Base-by-base conservation (phyloP, 805 yeast species). In the Candida arabinofermentans region DNA sequence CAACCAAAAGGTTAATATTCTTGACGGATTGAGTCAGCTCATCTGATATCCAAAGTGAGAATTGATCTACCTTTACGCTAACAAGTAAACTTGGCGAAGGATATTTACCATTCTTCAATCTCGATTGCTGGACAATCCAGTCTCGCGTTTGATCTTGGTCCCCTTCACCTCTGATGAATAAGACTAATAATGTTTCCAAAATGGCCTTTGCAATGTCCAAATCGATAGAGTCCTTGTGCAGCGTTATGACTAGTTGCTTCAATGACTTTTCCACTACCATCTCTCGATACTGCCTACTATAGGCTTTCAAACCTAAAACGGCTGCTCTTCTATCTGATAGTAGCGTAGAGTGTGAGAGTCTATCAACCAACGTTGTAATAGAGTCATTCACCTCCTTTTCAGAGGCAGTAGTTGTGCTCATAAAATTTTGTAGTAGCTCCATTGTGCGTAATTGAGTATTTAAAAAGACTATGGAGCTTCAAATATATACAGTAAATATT, bases 41-140 rank as follows among this genome's bases (percentile, higher is more conserved):
- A 63, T 93, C 99, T 0, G 98, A 88, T 24, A 93, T 86, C 96
- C 97, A 90, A 42, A 90, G 65, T 0, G 96, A 86, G 50, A 93
- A 86, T 55, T 88, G 95, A 58, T 90, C 98, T 10, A 79, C 76
- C 4, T 69, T 64, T 3, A 72, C 60, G 45, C 75, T 75, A 37
- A 74, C 79, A 61, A 75, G 64, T 22, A 79, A 66, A 16, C 81
- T 64, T 3, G 93, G 93, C 2, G 89, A 80, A 0, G 90, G 87
- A 50, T 84, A 85, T 54, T 83, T 83, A 10, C 91, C 91, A 63
- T 83, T 82, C 55, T 81, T 83, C 18, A 75, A 53, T 48, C 95
- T 70, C 17, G 90, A 77, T 63, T 83, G 86, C 59, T 80, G 82
- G 19, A 86, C 79, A 46, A 85, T 78, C 86, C 87, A 79, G 32